Conservation (phyloP, 2,329 filamentous ascomycete genomes). For the Fusarium abutilonis region DNA sequence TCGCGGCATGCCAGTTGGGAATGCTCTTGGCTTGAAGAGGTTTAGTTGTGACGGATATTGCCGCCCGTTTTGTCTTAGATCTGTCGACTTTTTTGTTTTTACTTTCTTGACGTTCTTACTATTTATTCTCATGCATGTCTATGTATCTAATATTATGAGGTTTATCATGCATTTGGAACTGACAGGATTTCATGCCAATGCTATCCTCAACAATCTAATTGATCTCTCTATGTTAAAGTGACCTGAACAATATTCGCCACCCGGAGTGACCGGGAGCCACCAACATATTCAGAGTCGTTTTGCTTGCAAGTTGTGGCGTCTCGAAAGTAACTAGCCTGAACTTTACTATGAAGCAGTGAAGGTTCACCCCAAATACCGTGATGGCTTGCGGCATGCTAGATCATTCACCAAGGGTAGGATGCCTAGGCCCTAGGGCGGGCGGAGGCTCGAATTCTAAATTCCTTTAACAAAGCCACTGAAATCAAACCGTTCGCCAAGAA, state of each 20-base stretch:
- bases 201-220: too few species aligned
- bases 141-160: too few species aligned
- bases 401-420: not conserved
- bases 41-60: constrained; percentile 13
- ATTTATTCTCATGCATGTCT: too few species aligned
- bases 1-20: not conserved
- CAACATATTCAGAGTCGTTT: not conserved
- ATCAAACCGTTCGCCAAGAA: too few species aligned
- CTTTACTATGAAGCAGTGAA: constrained; percentile 4
- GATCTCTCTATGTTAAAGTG: too few species aligned
- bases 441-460: not conserved
- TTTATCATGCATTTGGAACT: too few species aligned
- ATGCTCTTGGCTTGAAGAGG: constrained; percentile 1
- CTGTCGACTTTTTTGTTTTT: not conserved
- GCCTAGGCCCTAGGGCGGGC: too few species aligned
- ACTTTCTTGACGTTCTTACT: too few species aligned
- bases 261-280: too few species aligned
- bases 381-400: not conserved
- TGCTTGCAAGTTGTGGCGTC: not conserved
- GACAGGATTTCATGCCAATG: too few species aligned
- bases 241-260: too few species aligned
- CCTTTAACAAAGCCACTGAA: not conserved
- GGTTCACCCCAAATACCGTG: not conserved
- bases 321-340: constrained; percentile 4
- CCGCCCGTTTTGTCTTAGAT: constrained; percentile 11